These are phyloP conservation scores for Zygotorulaspora sp. DNA, from an alignment of 805 yeast genomes.

Conservation along the genomic window DNA sequence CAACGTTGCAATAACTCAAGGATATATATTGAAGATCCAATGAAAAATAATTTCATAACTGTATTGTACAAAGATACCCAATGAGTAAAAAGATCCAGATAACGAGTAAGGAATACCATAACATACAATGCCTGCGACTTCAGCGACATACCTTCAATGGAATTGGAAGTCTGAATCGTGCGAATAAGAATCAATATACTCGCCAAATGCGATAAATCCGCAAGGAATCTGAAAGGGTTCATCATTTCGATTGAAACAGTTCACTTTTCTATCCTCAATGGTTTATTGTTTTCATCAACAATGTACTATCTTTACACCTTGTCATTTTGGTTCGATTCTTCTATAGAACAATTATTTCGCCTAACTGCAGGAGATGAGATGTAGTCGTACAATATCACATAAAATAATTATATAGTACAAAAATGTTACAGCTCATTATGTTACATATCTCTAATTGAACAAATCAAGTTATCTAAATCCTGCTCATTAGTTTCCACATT, in stretches of 20 bases:
- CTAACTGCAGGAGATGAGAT: too few relatives aligned
- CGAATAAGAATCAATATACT: constrained; percentile 72
- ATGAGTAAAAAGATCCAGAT: constrained; percentile 51
- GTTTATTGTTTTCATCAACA: too few relatives aligned
- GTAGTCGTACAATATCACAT: too few relatives aligned
- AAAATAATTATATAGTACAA: too few relatives aligned
- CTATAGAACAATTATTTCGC: too few relatives aligned
- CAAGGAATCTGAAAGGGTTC: constrained; percentile 15
- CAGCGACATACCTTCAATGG: constrained; percentile 79
- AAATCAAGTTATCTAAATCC: too few relatives aligned
- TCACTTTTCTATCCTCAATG: too few relatives aligned
- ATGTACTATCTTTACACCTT: too few relatives aligned
- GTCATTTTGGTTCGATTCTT: too few relatives aligned
- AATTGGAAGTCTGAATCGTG: constrained; percentile 57
- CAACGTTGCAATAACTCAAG: constrained; percentile 58
- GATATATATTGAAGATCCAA: constrained; percentile 69
- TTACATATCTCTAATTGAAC: too few relatives aligned
- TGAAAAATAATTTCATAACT: constrained; percentile 75
- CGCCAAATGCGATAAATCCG: constrained; percentile 79
- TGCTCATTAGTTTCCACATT: too few relatives aligned
- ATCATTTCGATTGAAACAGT: constrained; percentile 6
- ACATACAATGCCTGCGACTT: constrained; percentile 83
- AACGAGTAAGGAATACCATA: constrained; percentile 67
- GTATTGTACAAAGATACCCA: constrained; percentile 70
- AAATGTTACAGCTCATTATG: too few relatives aligned